phyloP scores from a whole-genome alignment of 768 basidiomycete species.

The Nevesoporus exiguus region DNA sequence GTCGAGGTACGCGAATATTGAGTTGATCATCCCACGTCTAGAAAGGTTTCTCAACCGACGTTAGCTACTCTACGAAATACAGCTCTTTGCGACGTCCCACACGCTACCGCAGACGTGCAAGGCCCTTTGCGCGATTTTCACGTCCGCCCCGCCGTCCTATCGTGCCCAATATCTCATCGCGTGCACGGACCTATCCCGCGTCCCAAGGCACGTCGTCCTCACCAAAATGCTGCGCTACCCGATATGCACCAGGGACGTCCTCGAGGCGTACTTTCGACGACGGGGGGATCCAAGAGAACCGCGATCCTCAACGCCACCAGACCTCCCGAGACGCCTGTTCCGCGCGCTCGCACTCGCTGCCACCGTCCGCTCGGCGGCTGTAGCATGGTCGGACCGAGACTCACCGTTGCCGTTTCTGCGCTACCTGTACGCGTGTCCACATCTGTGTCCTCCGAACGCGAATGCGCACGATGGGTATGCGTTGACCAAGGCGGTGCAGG shows the following conservation, averaged over 20 bases:
- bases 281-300: not conserved
- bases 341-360: too few species aligned
- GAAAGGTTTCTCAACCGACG: constrained; percentile 6
- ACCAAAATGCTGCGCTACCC: constrained; percentile 47
- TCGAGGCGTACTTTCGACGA: constrained; percentile 44
- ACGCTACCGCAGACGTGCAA: constrained; percentile 58
- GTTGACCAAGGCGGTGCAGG: constrained; percentile 73
- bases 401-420: constrained; percentile 63
- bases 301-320: constrained; percentile 27
- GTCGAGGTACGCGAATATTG: constrained; percentile 31
- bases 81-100: constrained; percentile 64
- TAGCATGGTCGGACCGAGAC: constrained; percentile 46
- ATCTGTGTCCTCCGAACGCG: constrained; percentile 41
- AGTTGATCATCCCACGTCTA: not conserved
- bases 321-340: constrained; percentile 70
- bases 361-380: constrained; percentile 4
- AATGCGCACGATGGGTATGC: constrained; percentile 81
- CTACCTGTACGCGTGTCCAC: constrained; percentile 46
- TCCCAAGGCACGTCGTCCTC: constrained; percentile 24
- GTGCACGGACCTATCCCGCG: constrained; percentile 24
- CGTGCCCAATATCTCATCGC: constrained; percentile 64
- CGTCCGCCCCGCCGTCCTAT: constrained; percentile 51
- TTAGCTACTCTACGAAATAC: constrained; percentile 78
- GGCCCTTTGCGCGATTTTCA: constrained; percentile 52
- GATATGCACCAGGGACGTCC: constrained; percentile 38